phyloP scores from a whole-genome alignment of 1,284 basidiomycete genomes.

The Boletus mariae region DNA sequence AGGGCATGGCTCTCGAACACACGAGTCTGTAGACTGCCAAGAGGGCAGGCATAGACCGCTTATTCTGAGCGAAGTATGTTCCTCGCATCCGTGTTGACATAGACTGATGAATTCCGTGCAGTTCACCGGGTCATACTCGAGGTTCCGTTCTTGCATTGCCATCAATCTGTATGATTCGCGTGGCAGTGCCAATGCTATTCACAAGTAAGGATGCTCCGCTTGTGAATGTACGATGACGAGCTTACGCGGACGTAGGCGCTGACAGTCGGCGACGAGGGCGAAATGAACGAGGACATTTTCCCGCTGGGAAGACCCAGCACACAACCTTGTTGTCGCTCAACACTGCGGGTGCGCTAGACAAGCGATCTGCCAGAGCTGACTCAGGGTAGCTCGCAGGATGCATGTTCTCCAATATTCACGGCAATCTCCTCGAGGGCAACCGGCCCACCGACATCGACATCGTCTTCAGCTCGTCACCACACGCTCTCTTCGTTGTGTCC shows the following conservation, averaged over 20 bases:
- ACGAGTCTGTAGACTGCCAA: slow-evolving; percentile 85
- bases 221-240: neutral
- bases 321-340: slow-evolving; percentile 84
- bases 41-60: slow-evolving; percentile 66
- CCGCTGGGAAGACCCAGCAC: slow-evolving; percentile 72
- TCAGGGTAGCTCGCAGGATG: no score
- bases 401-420: no score
- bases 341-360: slow-evolving; percentile 59
- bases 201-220: slow-evolving; percentile 37
- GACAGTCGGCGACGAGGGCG: slow-evolving; percentile 30
- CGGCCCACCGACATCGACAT: no score
- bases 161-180: slow-evolving; percentile 82
- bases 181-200: slow-evolving; percentile 72
- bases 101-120: no score
- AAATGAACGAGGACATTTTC: no score
- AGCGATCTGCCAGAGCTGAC: slow-evolving; percentile 7
- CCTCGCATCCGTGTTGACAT: no score
- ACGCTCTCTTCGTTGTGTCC: slow-evolving; percentile 46
- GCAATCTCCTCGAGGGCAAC: no score
- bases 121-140: no score
- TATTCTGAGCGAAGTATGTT: slow-evolving; percentile 49
- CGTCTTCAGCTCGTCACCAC: no score
- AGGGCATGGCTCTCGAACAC: slow-evolving; percentile 41
- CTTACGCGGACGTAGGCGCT: slow-evolving; percentile 45
- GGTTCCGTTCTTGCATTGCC: slow-evolving; percentile 72